phyloP scores from a whole-genome alignment of 495 filamentous ascomycete species.

The Schizothecium vesticola region DNA sequence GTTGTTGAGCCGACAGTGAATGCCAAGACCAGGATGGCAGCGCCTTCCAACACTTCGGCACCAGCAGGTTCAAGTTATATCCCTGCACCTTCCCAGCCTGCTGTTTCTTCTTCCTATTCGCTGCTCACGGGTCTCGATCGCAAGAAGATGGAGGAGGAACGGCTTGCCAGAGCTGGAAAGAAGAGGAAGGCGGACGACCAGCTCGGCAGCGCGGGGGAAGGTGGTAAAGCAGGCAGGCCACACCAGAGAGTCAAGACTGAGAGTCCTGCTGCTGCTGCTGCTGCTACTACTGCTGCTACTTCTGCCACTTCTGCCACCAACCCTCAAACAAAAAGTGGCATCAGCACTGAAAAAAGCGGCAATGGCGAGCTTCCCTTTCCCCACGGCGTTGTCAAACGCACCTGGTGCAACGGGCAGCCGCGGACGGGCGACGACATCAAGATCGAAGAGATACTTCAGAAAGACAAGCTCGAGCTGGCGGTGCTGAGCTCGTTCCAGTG shows the following conservation, averaged over 20 bases:
- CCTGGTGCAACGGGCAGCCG: conserved; percentile 56
- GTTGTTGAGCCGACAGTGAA: not conserved
- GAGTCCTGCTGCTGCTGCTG: too few relatives aligned
- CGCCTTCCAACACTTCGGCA: not conserved
- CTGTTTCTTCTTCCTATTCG: not conserved
- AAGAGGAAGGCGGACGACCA: conserved; percentile 52
- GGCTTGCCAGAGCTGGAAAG: conserved; percentile 57
- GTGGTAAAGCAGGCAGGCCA: conserved; percentile 2
- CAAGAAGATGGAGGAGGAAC: conserved; percentile 80
- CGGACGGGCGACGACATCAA: conserved; percentile 69
- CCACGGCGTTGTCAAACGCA: conserved; percentile 73
- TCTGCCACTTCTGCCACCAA: not conserved
- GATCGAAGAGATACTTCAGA: conserved; percentile 84
- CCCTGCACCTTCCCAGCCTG: not conserved
- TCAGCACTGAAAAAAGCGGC: not conserved
- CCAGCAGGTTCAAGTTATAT: not conserved
- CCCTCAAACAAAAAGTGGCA: not conserved
- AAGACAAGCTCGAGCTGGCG: conserved; percentile 61
- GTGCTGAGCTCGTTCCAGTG: conserved; percentile 84
- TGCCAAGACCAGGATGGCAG: conserved; percentile 20
- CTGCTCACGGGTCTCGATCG: conserved; percentile 54
- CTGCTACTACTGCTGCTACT: not conserved
- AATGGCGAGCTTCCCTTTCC: conserved; percentile 52
- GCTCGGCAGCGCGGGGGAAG: conserved; percentile 3
- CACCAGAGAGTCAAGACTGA: conserved; percentile 23